A percentile compares a stretch with the other conserved stretches of the same genome.
These are phyloP conservation scores for Hypoxylon fuscum DNA, from an alignment of 495 filamentous ascomycete species.

Conservation along the genomic window DNA sequence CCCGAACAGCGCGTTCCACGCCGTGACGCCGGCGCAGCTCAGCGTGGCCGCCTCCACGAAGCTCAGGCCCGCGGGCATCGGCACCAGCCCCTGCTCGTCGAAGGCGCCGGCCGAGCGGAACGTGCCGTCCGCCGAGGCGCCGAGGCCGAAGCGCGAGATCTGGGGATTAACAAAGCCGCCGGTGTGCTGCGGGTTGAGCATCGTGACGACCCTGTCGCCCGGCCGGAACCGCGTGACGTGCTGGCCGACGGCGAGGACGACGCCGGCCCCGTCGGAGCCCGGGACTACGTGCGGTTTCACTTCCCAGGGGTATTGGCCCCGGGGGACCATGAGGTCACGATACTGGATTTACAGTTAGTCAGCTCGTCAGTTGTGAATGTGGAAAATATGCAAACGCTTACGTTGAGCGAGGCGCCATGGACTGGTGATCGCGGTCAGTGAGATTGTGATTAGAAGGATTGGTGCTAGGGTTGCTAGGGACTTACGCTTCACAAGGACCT, in stretches of 20 bases:
- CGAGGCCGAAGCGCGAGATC: constrained; percentile 22
- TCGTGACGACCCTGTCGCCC: constrained; percentile 51
- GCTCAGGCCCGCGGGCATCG: constrained; percentile 29
- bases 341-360: not conserved
- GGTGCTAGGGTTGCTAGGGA: not conserved
- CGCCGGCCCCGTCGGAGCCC: constrained; percentile 71
- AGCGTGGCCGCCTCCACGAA: constrained; percentile 37
- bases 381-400: not conserved
- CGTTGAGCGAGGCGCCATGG: constrained; percentile 23
- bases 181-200: constrained; percentile 30
- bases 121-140: constrained; percentile 35
- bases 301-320: constrained; percentile 45
- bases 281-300: constrained; percentile 62
- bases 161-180: constrained; percentile 19
- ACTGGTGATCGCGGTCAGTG: no score
- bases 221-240: constrained; percentile 65
- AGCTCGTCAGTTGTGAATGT: not conserved
- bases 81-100: constrained; percentile 40
- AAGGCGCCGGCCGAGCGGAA: constrained; percentile 34
- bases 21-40: constrained; percentile 43
- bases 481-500: constrained; percentile 43
- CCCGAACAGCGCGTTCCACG: constrained; percentile 53
- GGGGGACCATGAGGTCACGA: constrained; percentile 49
- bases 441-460: no score
- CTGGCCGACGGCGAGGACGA: constrained; percentile 66